Percentiles rank a stretch among this genome's conserved stretches.
phyloP scores from a whole-genome alignment of 78 protist species.

The Dictyostelium intermedium region DNA sequence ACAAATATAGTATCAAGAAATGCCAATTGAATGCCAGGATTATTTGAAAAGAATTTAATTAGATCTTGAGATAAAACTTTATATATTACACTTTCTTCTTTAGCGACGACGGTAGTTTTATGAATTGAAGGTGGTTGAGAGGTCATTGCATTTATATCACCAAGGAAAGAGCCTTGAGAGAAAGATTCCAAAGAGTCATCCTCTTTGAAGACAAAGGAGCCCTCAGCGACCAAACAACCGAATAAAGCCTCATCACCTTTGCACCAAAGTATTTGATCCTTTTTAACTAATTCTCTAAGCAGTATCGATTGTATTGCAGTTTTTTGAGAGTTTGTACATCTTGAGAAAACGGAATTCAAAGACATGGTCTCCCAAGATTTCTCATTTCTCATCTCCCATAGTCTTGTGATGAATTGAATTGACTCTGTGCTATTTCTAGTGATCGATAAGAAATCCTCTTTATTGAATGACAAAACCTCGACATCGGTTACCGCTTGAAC shows the following conservation, averaged over 20 bases:
- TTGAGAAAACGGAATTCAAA: constrained; percentile 32
- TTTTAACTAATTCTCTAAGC: constrained; percentile 13
- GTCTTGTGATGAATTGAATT: constrained; percentile 40
- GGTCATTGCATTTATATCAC: constrained; percentile 63
- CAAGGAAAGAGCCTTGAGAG: constrained; percentile 50
- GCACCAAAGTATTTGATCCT: constrained; percentile 19
- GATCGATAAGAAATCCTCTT: constrained; percentile 60
- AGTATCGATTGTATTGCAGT: constrained; percentile 65
- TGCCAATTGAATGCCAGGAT: constrained; percentile 57
- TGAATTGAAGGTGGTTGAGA: constrained; percentile 33
- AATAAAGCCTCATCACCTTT: constrained; percentile 39
- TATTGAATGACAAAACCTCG: constrained; percentile 50
- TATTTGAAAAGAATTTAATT: constrained; percentile 34
- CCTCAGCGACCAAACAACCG: constrained; percentile 70
- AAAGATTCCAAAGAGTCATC: constrained; percentile 51
- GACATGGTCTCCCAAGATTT: constrained; percentile 72
- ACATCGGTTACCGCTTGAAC: constrained; percentile 64
- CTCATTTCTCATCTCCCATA: constrained; percentile 77
- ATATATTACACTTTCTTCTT: constrained; percentile 72
- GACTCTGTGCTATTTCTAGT: constrained; percentile 53
- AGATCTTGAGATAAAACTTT: constrained; percentile 58
- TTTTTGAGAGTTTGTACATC: constrained; percentile 72
- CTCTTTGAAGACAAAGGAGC: constrained; percentile 28
- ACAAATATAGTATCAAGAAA: constrained; percentile 64
- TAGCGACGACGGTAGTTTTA: constrained; percentile 53